Evolutionary conservation across 805 yeast genomes (phyloP).

Genomic region (Wickerhamomyces canadensis): DNA sequence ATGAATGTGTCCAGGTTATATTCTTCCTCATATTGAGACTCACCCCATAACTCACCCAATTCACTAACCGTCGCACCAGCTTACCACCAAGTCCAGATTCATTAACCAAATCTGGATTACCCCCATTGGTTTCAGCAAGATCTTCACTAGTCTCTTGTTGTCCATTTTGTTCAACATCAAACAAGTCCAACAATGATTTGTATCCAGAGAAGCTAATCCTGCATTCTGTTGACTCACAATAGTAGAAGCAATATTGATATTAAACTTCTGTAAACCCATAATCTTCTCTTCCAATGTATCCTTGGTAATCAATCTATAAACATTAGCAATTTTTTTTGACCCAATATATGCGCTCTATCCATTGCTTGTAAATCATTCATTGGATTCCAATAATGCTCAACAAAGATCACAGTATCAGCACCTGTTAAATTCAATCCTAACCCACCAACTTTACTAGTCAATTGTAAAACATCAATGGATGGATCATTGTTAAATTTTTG

Average conservation of each 20-base stretch:
- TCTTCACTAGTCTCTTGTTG: slow-evolving; percentile 30
- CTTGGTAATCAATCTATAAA: slow-evolving; percentile 87
- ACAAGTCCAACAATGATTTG: slow-evolving; percentile 89
- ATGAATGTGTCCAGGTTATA: slow-evolving; percentile 91
- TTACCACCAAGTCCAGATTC: slow-evolving; percentile 79
- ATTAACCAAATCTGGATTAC: slow-evolving; percentile 33
- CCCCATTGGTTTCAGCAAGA: slow-evolving; percentile 27
- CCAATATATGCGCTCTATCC: slow-evolving; percentile 98
- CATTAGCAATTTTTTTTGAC: slow-evolving; percentile 98
- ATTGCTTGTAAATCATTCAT: slow-evolving; percentile 99
- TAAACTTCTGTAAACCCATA: slow-evolving; percentile 97
- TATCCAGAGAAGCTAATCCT: slow-evolving; percentile 95
- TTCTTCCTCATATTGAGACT: slow-evolving; percentile 93
- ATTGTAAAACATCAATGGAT: slow-evolving; percentile 83
- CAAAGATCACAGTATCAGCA: slow-evolving; percentile 98
- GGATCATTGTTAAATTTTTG: slow-evolving; percentile 94
- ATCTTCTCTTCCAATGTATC: slow-evolving; percentile 94
- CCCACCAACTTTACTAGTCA: slow-evolving; percentile 99
- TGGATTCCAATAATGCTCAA: slow-evolving; percentile 99
- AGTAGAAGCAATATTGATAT: slow-evolving; percentile 94
- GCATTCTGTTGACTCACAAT: slow-evolving; percentile 95
- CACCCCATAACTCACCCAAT: slow-evolving; percentile 93
- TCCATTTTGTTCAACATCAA: slow-evolving; percentile 63
- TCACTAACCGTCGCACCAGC: slow-evolving; percentile 86
- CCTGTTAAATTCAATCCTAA: slow-evolving; percentile 95